Evolutionary conservation across 805 yeast genomes (phyloP).

Genomic region (Cephaloascus fragrans): DNA sequence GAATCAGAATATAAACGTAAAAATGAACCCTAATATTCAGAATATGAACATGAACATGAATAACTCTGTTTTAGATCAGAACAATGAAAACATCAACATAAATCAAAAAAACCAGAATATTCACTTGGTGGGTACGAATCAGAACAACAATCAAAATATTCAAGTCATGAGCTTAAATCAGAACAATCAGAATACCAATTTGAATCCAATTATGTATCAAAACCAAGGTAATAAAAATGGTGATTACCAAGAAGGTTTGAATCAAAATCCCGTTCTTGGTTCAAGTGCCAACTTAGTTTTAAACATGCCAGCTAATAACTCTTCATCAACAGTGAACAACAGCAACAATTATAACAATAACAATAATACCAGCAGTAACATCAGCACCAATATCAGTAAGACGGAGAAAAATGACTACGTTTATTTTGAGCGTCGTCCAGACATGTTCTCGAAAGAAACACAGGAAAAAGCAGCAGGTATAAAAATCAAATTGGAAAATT

Average conservation of each 20-base stretch:
- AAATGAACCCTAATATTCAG: too few species aligned
- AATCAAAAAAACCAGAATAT: too few species aligned
- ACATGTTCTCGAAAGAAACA: conserved; percentile 56
- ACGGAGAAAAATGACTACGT: conserved; percentile 36
- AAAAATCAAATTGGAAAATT: conserved; percentile 73
- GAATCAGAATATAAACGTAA: too few species aligned
- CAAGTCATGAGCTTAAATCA: neutral
- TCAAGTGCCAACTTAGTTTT: conserved; percentile 1
- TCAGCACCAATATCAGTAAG: neutral
- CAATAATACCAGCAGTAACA: conserved; percentile 2
- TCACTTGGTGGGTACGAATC: too few species aligned
- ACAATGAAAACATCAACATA: too few species aligned
- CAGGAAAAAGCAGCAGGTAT: conserved; percentile 82
- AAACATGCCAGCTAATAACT: conserved; percentile 3
- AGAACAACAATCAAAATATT: too few species aligned
- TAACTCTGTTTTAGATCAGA: too few species aligned
- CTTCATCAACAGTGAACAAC: neutral
- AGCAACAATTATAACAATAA: neutral
- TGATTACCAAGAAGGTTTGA: conserved; percentile 9
- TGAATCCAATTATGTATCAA: too few species aligned
- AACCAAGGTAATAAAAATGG: neutral
- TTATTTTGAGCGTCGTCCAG: conserved; percentile 77
- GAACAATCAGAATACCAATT: neutral
- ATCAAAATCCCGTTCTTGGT: conserved; percentile 5
- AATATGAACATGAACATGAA: too few species aligned